Evolutionary conservation across 495 filamentous ascomycete species (phyloP), one percentile per base, ranked within the genome.

Genomic region (Parmelia sp.): DNA sequence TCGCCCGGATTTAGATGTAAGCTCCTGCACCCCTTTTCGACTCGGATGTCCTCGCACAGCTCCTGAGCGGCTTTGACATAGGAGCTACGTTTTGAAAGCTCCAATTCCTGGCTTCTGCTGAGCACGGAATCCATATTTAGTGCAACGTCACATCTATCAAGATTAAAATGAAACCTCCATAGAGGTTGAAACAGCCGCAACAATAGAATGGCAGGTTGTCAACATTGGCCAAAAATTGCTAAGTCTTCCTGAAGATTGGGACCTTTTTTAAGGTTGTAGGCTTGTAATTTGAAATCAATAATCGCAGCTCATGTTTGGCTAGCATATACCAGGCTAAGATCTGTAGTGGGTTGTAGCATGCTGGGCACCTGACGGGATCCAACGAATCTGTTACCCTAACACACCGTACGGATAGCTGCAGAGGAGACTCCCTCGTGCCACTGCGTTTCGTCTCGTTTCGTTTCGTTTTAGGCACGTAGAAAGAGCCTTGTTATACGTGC

Each of bases 361-460:
- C 4, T 31, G 17, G 42, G 39, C 35, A 9, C 44, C 19, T 44
- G 25, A 42, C 27, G 56, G 61, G 61, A 42, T 57, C 49, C 53
- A 57, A 42, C 61, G 29, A 57, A 57, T 42, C 51, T 44, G 19
- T 21, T 33, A 57, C 40, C 47, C 33, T 36, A 39, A 31, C 36
- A 23, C 31, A 33, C 36, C 61, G 27, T 33, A 60, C 29, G 61
- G 17, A 36, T 63, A 57, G 36, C 61, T 45, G 61, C 61, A 63
- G 61, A n/a, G 23, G 40, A 47, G 37, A 63, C 51, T 39, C 51
- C 49, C 49, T 37, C 36, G 25, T 35, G 61, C 49, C 47, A 51
- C 39, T 40, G 49, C 40, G 11, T n/a, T n/a, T n/a, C n/a, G n/a
- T n/a, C n/a, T 36, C 35, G 35, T 36, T 36, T 4, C 10, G 10